Conservation (phyloP, 2,329 filamentous ascomycete species). For the Diaporthe sp. region DNA sequence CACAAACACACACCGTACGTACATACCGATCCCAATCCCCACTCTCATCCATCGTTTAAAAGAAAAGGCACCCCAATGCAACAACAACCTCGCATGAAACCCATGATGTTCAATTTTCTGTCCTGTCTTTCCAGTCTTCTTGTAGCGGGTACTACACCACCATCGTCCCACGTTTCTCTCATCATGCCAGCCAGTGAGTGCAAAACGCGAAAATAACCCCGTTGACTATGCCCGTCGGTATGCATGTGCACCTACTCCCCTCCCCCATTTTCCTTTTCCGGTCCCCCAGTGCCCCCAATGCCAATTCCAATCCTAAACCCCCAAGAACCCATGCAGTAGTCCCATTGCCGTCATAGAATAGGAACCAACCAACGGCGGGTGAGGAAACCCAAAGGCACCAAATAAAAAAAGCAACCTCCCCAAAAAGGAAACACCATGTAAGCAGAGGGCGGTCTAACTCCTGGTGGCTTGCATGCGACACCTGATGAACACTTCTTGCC, state of each 20-base stretch:
- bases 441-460: background rate
- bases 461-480: slow-evolving; percentile 3
- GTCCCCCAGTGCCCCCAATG: too few species aligned
- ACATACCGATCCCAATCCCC: too few species aligned
- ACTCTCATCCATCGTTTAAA: too few species aligned
- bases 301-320: background rate
- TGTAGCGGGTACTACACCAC: background rate
- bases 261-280: background rate
- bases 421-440: background rate
- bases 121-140: background rate
- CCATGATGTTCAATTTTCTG: background rate
- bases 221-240: background rate
- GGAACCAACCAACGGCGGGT: background rate
- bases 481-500: background rate
- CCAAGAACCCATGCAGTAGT: background rate
- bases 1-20: background rate
- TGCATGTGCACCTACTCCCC: background rate
- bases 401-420: background rate
- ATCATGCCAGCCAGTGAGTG: background rate
- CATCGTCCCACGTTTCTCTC: too few species aligned
- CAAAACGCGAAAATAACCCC: background rate
- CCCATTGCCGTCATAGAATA: background rate
- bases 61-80: too few species aligned
- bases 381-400: background rate
- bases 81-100: too few species aligned